These are phyloP conservation scores for Colletotrichum brevisporum DNA, from an alignment of 2,329 filamentous ascomycete genomes.

Conservation along the genomic window DNA sequence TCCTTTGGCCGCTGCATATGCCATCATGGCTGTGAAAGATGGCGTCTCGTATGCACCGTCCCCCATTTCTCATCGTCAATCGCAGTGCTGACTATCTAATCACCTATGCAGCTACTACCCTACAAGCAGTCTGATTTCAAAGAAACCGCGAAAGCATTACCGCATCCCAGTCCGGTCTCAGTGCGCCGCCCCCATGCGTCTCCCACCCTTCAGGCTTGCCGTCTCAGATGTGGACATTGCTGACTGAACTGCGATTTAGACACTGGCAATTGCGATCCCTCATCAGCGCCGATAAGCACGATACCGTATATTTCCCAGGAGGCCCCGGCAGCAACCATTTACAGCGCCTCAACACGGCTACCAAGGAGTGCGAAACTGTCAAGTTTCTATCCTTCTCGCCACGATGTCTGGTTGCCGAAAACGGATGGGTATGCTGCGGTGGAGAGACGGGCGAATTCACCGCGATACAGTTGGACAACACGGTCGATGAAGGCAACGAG, in stretches of 20 bases:
- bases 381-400: constrained; percentile 80
- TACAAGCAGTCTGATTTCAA: constrained; percentile 75
- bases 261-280: constrained; percentile 93
- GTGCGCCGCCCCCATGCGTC: constrained; percentile 52
- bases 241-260: constrained; percentile 57
- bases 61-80: constrained; percentile 4
- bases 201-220: constrained; percentile 7
- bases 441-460: constrained; percentile 91
- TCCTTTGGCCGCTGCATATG: constrained; percentile 39
- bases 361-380: constrained; percentile 80
- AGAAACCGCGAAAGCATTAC: constrained; percentile 75
- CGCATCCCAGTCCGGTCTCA: constrained; percentile 75
- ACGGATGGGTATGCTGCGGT: constrained; percentile 92
- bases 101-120: constrained; percentile 68
- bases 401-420: constrained; percentile 88
- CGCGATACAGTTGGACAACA: constrained; percentile 76
- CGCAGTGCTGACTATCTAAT: constrained; percentile 19
- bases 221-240: constrained; percentile 8
- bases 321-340: constrained; percentile 76
- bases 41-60: constrained; percentile 40
- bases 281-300: constrained; percentile 83
- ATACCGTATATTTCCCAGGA: constrained; percentile 88
- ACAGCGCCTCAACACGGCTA: constrained; percentile 77
- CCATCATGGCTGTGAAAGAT: constrained; percentile 67
- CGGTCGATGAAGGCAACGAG: constrained; percentile 46